These are phyloP conservation scores for Casuarina equisetifolia DNA, from an alignment of 306 rosid genomes.

Conservation along the genomic window DNA sequence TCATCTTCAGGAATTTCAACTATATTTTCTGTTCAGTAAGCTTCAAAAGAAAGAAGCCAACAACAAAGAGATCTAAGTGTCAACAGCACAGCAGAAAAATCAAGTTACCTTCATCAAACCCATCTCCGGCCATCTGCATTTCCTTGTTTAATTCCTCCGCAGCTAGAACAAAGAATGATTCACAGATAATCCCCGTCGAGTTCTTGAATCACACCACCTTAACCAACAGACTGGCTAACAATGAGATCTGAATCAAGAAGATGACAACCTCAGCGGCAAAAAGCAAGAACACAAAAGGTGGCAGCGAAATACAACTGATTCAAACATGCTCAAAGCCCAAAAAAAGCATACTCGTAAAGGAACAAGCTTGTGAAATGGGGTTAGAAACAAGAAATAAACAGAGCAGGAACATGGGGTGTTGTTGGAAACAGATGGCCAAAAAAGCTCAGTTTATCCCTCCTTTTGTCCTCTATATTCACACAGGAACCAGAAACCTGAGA, in stretches of 20 bases:
- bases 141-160: constrained; percentile 17
- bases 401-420: constrained; percentile 53
- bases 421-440: constrained; percentile 56
- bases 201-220: constrained; percentile 24
- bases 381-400: constrained; percentile 14
- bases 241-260: constrained; percentile 50
- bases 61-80: background rate
- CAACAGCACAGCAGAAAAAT: constrained; percentile 32
- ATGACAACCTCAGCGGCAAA: constrained; percentile 8
- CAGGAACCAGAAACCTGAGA: constrained; percentile 51
- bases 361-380: constrained; percentile 45
- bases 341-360: constrained; percentile 12
- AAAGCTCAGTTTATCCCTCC: constrained; percentile 42
- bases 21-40: constrained; percentile 28
- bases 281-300: background rate
- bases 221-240: constrained; percentile 24
- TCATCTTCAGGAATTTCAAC: constrained; percentile 25
- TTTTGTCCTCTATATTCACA: constrained; percentile 33
- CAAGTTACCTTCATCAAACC: constrained; percentile 36
- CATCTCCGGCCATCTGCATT: constrained; percentile 25
- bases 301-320: constrained; percentile 29
- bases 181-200: constrained; percentile 35
- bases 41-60: constrained; percentile 8
- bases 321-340: constrained; percentile 26
- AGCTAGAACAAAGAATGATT: constrained; percentile 19